These are phyloP conservation scores for Zostera marina DNA, from an alignment of 116 monocot genomes.

Conservation along the genomic window DNA sequence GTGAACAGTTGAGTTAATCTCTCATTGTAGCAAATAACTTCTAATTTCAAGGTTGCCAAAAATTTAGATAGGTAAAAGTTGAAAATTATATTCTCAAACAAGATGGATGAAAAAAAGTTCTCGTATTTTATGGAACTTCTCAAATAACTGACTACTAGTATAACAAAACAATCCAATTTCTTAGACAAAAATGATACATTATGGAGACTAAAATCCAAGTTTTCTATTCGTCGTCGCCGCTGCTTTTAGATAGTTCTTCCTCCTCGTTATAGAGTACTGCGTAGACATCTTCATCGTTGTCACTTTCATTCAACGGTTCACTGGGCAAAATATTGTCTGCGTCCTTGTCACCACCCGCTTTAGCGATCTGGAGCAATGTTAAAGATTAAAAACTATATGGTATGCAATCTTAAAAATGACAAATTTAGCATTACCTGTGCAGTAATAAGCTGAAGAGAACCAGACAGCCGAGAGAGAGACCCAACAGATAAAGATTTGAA, in stretches of 20 bases:
- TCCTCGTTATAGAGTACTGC: constrained; percentile 1
- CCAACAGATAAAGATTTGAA: not conserved
- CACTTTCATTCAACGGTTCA: not conserved
- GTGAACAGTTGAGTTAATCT: no score
- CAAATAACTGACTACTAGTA: no score
- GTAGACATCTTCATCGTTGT: constrained; percentile 1
- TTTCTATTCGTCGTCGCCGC: not conserved
- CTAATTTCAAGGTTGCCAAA: no score
- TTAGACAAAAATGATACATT: no score
- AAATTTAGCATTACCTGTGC: constrained; percentile 2
- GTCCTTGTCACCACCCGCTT: not conserved
- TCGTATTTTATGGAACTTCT: no score
- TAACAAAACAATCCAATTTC: no score
- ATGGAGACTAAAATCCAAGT: not conserved
- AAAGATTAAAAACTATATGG: no score
- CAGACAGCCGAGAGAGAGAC: not conserved
- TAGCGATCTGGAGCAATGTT: not conserved
- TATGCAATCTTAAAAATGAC: not conserved
- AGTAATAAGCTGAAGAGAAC: constrained; percentile 3
- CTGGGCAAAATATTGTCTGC: not conserved
- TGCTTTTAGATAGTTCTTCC: not conserved
- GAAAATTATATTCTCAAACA: no score
- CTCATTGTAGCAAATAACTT: no score
- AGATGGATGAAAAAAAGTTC: no score
- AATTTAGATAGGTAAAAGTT: no score